Evolutionary conservation across 495 filamentous ascomycete genomes (phyloP).

Genomic region (Trichoderma reesei): DNA sequence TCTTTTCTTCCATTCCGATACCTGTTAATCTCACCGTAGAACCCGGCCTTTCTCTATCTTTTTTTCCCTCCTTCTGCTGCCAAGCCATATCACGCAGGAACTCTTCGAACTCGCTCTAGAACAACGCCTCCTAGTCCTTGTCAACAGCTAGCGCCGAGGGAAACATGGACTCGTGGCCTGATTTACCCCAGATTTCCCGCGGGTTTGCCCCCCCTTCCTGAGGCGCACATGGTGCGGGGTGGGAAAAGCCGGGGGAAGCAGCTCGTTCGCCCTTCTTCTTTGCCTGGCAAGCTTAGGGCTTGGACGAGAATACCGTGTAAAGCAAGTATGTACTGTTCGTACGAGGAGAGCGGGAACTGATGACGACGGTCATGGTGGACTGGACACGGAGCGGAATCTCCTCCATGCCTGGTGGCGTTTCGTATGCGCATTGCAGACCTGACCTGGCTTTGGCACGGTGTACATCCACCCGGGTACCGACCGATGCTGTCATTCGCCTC

Average conservation of each 20-base stretch:
- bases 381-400: neutral
- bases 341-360: too few relatives aligned
- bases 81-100: neutral
- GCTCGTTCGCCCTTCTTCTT: neutral
- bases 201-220: neutral
- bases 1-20: neutral
- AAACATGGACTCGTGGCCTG: constrained; percentile 2
- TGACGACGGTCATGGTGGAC: too few relatives aligned
- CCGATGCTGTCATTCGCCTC: neutral
- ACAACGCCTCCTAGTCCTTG: neutral
- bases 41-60: too few relatives aligned
- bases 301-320: neutral
- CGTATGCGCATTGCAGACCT: too few relatives aligned
- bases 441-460: too few relatives aligned
- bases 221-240: constrained; percentile 3
- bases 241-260: constrained; percentile 9
- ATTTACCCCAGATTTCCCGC: constrained; percentile 9
- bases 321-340: too few relatives aligned
- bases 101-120: constrained; percentile 1
- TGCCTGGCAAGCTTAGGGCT: neutral
- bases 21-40: too few relatives aligned
- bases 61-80: neutral
- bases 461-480: too few relatives aligned
- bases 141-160: neutral
- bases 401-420: neutral